These are phyloP conservation scores for Plantago coronopus DNA, from an alignment of 305 asterid genomes.

Conservation along the genomic window DNA sequence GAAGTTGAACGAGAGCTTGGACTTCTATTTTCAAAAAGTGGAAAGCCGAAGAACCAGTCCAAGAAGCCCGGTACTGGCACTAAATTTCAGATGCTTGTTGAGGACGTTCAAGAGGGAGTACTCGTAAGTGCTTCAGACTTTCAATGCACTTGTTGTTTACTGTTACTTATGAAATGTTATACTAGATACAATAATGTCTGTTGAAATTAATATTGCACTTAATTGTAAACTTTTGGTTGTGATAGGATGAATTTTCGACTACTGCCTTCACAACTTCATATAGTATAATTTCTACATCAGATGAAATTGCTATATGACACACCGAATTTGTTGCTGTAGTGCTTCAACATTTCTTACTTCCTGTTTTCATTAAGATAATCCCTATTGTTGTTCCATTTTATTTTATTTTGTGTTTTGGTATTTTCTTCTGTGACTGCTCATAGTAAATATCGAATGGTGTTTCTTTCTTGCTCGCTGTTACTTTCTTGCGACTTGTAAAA, in stretches of 20 bases:
- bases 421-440: neutral
- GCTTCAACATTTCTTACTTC: neutral
- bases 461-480: neutral
- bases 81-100: slow-evolving; percentile 88
- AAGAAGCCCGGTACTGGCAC: slow-evolving; percentile 49
- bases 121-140: slow-evolving; percentile 52
- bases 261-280: neutral
- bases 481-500: neutral
- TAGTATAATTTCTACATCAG: neutral
- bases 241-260: neutral
- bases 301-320: neutral
- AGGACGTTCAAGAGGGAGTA: slow-evolving; percentile 84
- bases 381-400: neutral
- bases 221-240: neutral
- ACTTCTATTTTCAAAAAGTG: slow-evolving; percentile 66
- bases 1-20: slow-evolving; percentile 92
- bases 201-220: neutral
- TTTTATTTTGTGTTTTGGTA: too few species aligned
- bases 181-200: neutral
- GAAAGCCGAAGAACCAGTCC: slow-evolving; percentile 52
- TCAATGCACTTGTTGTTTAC: slow-evolving; percentile 9
- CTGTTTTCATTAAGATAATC: neutral
- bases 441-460: too few species aligned
- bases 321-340: neutral
- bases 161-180: neutral